These are phyloP conservation scores for Scheffersomyces segobiensis DNA, from an alignment of 1,139 yeast genomes.

Conservation along the genomic window DNA sequence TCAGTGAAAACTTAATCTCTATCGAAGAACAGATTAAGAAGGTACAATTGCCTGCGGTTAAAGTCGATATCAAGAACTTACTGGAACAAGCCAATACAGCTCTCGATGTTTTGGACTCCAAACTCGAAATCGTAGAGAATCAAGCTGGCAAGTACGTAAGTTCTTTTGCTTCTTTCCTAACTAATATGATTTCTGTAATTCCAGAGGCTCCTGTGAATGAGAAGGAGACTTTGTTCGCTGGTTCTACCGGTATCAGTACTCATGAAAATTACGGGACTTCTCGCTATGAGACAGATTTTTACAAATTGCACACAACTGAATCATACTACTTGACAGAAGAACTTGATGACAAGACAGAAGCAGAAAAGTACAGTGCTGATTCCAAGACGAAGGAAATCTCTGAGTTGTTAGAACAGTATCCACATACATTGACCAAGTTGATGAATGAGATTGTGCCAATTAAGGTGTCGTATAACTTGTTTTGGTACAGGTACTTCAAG, in stretches of 20 bases:
- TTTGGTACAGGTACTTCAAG: slow-evolving; percentile 76
- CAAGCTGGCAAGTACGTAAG: slow-evolving; percentile 60
- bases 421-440: slow-evolving; percentile 51
- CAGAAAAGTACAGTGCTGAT: slow-evolving; percentile 43
- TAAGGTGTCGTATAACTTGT: slow-evolving; percentile 55
- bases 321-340: slow-evolving; percentile 16
- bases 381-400: slow-evolving; percentile 55
- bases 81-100: slow-evolving; percentile 52
- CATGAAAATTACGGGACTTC: slow-evolving; percentile 39
- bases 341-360: slow-evolving; percentile 15
- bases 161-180: slow-evolving; percentile 59
- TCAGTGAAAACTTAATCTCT: slow-evolving; percentile 16
- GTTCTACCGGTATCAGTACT: slow-evolving; percentile 20
- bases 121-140: slow-evolving; percentile 65
- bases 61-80: slow-evolving; percentile 20
- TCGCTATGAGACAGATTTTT: slow-evolving; percentile 42
- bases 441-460: slow-evolving; percentile 72
- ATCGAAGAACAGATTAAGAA: slow-evolving; percentile 36
- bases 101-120: slow-evolving; percentile 66
- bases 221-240: slow-evolving; percentile 16
- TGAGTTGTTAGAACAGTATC: slow-evolving; percentile 46
- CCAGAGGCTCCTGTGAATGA: slow-evolving; percentile 17
- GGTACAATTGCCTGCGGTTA: slow-evolving; percentile 11
- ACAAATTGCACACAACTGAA: slow-evolving; percentile 38
- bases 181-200: slow-evolving; percentile 49